Base-by-base conservation (phyloP, 306 rosid species). In the Mucuna pruriens region DNA sequence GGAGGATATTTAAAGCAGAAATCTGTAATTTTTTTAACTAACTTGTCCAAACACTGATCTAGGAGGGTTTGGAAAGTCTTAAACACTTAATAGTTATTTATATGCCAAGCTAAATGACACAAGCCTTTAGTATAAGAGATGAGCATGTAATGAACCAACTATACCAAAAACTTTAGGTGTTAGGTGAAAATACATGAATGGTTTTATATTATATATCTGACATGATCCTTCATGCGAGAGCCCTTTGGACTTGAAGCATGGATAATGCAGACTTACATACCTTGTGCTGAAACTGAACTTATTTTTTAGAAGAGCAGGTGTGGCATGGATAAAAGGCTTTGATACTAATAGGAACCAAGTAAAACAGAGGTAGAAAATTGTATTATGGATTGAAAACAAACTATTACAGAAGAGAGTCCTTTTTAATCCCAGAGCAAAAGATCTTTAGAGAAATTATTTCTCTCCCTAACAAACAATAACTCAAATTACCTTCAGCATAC, bases 1-100 rank as follows among this genome's bases (percentile, higher is more conserved):
- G 20, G 38, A 60, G 52, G 38, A 69, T 52, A 48, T 74, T 74
- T 40, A 36, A 68, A 78, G 69, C 74, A 22, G 7, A 39, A 22
- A 25, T 65, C 11, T 79, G 20, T 77, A 34, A 6, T 16, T 63
- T 48, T 7, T 71, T 2, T 80, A 2, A 20, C 31, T 52, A 48
- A 55, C 39, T 39, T 73, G 31, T 57, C 62, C 15, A 33, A 45
- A 38, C 48, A 57, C 55, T 61, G 74, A 78, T 40, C 78, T 25
- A 51, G 57, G 77, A 49, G 52, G 82, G 77, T 77, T 71, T 45
- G 26, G 68, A 63, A 70, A 42, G 54, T 38, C 29, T 29, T 31
- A 26, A 66, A 78, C 67, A 54, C 31, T 66, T 60, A 10, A 7
- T 66, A 65, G 52, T 58, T 67, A 63, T 49, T 45, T 33, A 77